Percentiles rank a stretch among this genome's conserved stretches.
These are phyloP conservation scores for Alnus rubra DNA, from an alignment of 306 rosid species.

Conservation along the genomic window DNA sequence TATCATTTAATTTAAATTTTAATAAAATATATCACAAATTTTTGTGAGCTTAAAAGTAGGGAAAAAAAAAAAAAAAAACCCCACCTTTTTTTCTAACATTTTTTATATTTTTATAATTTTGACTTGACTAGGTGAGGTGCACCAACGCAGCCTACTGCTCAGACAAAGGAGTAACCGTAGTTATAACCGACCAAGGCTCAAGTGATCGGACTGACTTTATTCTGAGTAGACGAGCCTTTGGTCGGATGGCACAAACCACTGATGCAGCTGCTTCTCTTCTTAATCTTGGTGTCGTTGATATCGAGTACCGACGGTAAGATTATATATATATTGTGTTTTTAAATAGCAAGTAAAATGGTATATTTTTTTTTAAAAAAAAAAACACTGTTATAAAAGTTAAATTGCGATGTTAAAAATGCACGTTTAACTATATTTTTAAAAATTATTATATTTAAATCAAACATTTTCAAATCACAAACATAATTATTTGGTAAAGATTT, in stretches of 20 bases:
- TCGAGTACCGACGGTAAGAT: slow-evolving; percentile 72
- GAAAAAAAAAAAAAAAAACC: no score
- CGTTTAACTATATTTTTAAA: no score
- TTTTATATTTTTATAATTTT: neutral
- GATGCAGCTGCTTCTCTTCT: slow-evolving; percentile 54
- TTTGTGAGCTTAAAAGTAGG: no score
- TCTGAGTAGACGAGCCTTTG: slow-evolving; percentile 69
- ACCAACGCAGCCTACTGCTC: slow-evolving; percentile 60
- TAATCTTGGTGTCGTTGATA: slow-evolving; percentile 61
- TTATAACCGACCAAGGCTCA: slow-evolving; percentile 81
- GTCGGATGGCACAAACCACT: slow-evolving; percentile 65
- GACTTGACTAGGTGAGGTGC: slow-evolving; percentile 64
- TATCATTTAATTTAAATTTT: no score
- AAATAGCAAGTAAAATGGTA: no score
- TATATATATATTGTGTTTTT: no score
- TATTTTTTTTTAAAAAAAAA: no score
- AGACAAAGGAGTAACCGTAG: slow-evolving; percentile 65
- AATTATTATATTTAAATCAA: no score
- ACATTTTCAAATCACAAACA: no score
- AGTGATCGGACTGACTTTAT: slow-evolving; percentile 65
- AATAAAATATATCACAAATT: neutral
- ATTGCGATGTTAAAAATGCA: no score
- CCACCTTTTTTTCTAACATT: neutral
- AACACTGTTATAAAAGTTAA: no score
- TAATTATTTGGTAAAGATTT: no score